These are phyloP conservation scores for Aspergillus hiratsukae DNA, from an alignment of 2,329 filamentous ascomycete genomes.

Conservation along the genomic window DNA sequence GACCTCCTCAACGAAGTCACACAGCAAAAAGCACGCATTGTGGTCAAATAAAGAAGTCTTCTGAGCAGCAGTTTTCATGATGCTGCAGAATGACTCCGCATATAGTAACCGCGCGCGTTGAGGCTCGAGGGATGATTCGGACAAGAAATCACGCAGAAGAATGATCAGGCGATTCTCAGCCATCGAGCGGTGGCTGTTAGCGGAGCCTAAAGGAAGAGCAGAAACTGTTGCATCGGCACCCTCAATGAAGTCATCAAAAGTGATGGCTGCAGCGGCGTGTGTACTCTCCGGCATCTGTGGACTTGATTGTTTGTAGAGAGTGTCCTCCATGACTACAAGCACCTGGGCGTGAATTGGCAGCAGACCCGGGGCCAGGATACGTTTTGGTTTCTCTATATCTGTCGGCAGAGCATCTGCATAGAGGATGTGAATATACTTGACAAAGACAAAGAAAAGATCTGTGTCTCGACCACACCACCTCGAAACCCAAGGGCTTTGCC, in stretches of 20 bases:
- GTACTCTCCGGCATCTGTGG: constrained; percentile 45
- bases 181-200: constrained; percentile 74
- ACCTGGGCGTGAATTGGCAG: constrained; percentile 79
- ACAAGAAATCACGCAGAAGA: constrained; percentile 74
- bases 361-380: constrained; percentile 68
- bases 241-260: constrained; percentile 63
- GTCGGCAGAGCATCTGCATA: constrained; percentile 66
- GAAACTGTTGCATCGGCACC: constrained; percentile 64
- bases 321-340: constrained; percentile 72
- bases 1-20: constrained; percentile 83
- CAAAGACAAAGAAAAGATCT: constrained; percentile 86
- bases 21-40: constrained; percentile 80
- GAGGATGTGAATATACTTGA: constrained; percentile 80
- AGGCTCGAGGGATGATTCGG: constrained; percentile 53
- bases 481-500: constrained; percentile 79
- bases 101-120: constrained; percentile 63
- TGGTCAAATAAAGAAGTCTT: constrained; percentile 77
- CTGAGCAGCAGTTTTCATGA: constrained; percentile 70
- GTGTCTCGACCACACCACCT: constrained; percentile 85
- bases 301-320: constrained; percentile 67
- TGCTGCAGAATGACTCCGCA: constrained; percentile 66
- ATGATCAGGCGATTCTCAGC: constrained; percentile 83
- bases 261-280: constrained; percentile 49
- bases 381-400: constrained; percentile 50
- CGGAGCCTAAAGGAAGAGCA: constrained; percentile 59